These are phyloP conservation scores for Talaromyces stipitatus DNA, from an alignment of 495 filamentous ascomycete genomes.

Conservation along the genomic window DNA sequence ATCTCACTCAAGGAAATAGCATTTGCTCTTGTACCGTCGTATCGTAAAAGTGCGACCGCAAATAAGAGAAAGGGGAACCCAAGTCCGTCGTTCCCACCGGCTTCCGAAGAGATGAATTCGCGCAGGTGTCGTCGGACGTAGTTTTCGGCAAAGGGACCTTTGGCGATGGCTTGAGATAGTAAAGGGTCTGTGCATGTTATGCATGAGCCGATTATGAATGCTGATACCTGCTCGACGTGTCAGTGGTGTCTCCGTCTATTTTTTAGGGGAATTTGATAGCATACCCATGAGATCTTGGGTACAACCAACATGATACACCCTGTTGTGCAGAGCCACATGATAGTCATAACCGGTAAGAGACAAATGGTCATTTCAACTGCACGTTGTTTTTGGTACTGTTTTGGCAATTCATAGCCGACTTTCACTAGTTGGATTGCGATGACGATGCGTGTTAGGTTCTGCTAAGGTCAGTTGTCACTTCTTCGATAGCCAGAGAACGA, in stretches of 20 bases:
- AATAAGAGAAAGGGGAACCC: conserved; percentile 54
- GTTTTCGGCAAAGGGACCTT: conserved; percentile 55
- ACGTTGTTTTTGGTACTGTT: conserved; percentile 22
- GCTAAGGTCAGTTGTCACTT: neutral
- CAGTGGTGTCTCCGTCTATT: neutral
- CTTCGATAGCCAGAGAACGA: no score
- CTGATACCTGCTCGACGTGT: conserved; percentile 37
- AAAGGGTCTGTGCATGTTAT: conserved; percentile 57
- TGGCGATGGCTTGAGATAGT: conserved; percentile 53
- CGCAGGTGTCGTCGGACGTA: conserved; percentile 48
- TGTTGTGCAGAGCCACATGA: conserved; percentile 29
- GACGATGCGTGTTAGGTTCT: conserved; percentile 42
- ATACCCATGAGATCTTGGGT: conserved; percentile 24
- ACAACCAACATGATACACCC: conserved; percentile 29
- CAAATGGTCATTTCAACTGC: conserved; percentile 27
- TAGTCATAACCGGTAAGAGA: conserved; percentile 29
- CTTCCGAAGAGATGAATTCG: conserved; percentile 57
- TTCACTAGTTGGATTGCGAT: conserved; percentile 47
- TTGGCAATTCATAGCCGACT: conserved; percentile 25
- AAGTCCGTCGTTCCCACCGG: conserved; percentile 54
- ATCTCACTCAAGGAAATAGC: conserved; percentile 14
- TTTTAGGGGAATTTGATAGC: neutral
- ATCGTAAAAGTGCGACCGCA: conserved; percentile 45
- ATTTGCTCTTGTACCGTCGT: conserved; percentile 33
- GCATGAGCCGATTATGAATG: conserved; percentile 53